Evolutionary conservation across 306 rosid species (phyloP).

Genomic region (Trifolium pratense): DNA sequence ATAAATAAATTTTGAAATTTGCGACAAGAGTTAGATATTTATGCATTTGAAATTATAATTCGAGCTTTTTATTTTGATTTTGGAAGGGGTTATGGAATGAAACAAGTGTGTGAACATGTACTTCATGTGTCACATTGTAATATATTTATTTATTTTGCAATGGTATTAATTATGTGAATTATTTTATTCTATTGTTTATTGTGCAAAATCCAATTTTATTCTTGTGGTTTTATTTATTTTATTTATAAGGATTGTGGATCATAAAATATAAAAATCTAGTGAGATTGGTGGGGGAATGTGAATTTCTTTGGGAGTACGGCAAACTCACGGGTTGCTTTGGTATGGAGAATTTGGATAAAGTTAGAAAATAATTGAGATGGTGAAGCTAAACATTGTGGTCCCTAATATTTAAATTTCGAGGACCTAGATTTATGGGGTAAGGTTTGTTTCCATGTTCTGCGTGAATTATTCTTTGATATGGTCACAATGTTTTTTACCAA

Average conservation of each 20-base stretch:
- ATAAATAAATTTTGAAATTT: not conserved
- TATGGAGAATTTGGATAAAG: not conserved
- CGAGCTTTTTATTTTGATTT: not conserved
- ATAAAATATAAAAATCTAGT: not conserved
- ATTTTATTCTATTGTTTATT: constrained; percentile 23
- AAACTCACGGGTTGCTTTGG: constrained; percentile 45
- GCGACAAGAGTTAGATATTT: not conserved
- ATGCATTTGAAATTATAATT: not conserved
- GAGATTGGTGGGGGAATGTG: not conserved
- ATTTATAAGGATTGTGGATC: not conserved
- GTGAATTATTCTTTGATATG: not conserved
- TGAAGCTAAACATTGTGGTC: constrained; percentile 10
- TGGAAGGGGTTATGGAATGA: not conserved
- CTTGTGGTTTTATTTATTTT: not conserved
- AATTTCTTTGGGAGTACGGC: constrained; percentile 9
- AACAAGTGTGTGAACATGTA: constrained; percentile 44
- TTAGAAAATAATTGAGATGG: constrained; percentile 32
- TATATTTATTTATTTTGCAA: constrained; percentile 6
- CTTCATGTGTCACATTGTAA: constrained; percentile 52
- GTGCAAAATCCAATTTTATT: constrained; percentile 33
- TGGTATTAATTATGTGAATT: constrained; percentile 21
- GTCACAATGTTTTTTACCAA: not conserved
- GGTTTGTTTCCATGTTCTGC: not conserved
- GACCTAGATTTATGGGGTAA: constrained; percentile 24
- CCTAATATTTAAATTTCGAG: constrained; percentile 33